phyloP scores from a whole-genome alignment of 129 eudicot genomes.

The Flaveria sonorensis region DNA sequence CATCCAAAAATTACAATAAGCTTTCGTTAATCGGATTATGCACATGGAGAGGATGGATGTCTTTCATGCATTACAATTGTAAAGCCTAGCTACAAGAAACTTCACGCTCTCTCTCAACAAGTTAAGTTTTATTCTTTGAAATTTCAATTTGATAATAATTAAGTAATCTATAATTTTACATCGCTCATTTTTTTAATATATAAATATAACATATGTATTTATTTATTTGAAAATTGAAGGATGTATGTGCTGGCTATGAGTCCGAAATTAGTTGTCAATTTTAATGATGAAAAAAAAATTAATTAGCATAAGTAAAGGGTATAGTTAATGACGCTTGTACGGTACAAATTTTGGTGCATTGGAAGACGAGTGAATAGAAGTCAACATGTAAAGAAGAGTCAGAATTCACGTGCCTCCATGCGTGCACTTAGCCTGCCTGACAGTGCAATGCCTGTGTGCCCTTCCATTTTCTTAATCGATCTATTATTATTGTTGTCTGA shows the following conservation, averaged over 20 bases:
- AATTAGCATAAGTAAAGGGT: background rate
- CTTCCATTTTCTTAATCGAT: background rate
- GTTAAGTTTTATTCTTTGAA: too few relatives aligned
- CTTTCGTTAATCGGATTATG: too few relatives aligned
- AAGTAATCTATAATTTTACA: too few relatives aligned
- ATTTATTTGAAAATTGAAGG: background rate
- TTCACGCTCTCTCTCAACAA: too few relatives aligned
- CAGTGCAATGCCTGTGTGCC: conserved; percentile 20
- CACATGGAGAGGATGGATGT: too few relatives aligned
- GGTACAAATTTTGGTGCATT: too few relatives aligned
- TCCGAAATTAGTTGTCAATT: conserved; percentile 28
- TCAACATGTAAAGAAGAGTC: conserved; percentile 18
- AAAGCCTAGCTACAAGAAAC: too few relatives aligned
- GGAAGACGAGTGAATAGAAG: background rate
- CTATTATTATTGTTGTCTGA: background rate
- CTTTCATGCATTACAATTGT: too few relatives aligned
- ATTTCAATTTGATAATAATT: too few relatives aligned
- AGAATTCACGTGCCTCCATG: conserved; percentile 34
- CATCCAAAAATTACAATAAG: too few relatives aligned
- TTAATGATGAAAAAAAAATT: conserved; percentile 14
- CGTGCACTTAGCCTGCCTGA: conserved; percentile 27
- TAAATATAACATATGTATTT: background rate
- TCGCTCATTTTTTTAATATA: too few relatives aligned
- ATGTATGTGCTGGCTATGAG: conserved; percentile 25
- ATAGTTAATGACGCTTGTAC: too few relatives aligned